Percentiles rank a stretch among this genome's conserved stretches.
These are phyloP conservation scores for Lodderomyces pseudojiufengensis DNA, from an alignment of 1,139 yeast species.

Conservation along the genomic window DNA sequence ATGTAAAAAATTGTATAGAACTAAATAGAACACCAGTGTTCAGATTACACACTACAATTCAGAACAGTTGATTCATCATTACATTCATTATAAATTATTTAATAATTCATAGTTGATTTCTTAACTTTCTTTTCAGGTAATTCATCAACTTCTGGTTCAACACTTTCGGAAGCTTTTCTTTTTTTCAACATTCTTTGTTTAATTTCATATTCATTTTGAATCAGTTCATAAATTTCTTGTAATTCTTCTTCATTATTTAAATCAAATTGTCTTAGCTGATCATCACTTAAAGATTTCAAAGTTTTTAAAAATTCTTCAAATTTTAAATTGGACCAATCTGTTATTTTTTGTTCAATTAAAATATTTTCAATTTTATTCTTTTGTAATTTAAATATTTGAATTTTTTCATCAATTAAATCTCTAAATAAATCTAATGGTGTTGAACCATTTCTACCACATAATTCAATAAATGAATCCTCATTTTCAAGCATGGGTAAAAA, in stretches of 20 bases:
- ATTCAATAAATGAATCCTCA: conserved; percentile 54
- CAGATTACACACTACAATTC: no score
- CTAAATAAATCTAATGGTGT: conserved; percentile 73
- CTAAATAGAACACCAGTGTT: no score
- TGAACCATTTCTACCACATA: conserved; percentile 80
- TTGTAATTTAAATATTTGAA: conserved; percentile 52
- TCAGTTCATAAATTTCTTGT: conserved; percentile 1
- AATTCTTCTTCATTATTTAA: conserved; percentile 2
- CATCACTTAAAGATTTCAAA: conserved; percentile 23
- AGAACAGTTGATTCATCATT: no score
- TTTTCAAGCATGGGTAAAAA: conserved; percentile 50
- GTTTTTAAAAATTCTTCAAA: conserved; percentile 20
- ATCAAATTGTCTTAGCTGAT: conserved; percentile 14
- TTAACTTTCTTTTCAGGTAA: not conserved
- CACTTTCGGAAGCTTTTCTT: conserved; percentile 1
- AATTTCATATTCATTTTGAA: conserved; percentile 2
- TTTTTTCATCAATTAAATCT: conserved; percentile 68
- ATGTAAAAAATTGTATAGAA: no score
- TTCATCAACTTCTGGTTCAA: not conserved
- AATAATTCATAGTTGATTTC: conserved; percentile 1
- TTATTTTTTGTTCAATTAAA: conserved; percentile 10
- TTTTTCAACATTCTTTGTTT: conserved; percentile 1
- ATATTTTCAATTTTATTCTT: conserved; percentile 57
- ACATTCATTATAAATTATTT: not conserved
- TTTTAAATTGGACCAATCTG: no score